Conservation (phyloP, 352 stramenopile species). For the Phytophthora pini region DNA sequence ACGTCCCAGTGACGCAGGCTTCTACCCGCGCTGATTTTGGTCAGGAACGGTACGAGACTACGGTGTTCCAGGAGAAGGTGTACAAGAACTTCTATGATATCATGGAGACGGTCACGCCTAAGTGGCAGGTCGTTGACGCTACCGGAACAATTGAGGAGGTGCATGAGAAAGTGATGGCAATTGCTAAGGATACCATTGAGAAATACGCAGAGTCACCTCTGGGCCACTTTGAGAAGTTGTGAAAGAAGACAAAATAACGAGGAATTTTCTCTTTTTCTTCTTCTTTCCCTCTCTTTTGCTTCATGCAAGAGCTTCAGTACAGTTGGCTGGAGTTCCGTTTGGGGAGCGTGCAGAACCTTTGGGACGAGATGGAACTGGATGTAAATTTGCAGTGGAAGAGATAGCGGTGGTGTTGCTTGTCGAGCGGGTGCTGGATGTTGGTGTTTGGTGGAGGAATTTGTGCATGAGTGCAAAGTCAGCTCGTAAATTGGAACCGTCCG, state of each 20-base stretch:
- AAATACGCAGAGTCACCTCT: constrained; percentile 37
- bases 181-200: constrained; percentile 59
- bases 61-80: constrained; percentile 89
- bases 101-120: constrained; percentile 45
- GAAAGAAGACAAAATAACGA: constrained; percentile 7
- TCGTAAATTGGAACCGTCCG: constrained; percentile 32
- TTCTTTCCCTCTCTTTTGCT: constrained; percentile 2
- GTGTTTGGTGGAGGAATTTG: constrained; percentile 72
- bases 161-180: constrained; percentile 61
- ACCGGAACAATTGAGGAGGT: constrained; percentile 80
- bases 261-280: constrained; percentile 2
- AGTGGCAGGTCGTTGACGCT: constrained; percentile 85
- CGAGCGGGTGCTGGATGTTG: constrained; percentile 9
- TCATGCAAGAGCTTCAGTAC: constrained; percentile 36
- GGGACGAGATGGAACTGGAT: constrained; percentile 24
- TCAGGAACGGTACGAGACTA: constrained; percentile 92
- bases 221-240: constrained; percentile 50
- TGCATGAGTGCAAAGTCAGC: constrained; percentile 71
- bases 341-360: constrained; percentile 28
- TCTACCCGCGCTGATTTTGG: constrained; percentile 93
- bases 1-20: constrained; percentile 93
- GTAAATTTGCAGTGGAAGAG: neutral
- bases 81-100: constrained; percentile 81
- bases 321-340: constrained; percentile 24
- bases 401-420: constrained; percentile 3